Percentiles rank a stretch among this genome's conserved stretches.
These are phyloP conservation scores for Nematocida homosporus DNA, from an alignment of 371 early-diverging fungal species.

Conservation along the genomic window DNA sequence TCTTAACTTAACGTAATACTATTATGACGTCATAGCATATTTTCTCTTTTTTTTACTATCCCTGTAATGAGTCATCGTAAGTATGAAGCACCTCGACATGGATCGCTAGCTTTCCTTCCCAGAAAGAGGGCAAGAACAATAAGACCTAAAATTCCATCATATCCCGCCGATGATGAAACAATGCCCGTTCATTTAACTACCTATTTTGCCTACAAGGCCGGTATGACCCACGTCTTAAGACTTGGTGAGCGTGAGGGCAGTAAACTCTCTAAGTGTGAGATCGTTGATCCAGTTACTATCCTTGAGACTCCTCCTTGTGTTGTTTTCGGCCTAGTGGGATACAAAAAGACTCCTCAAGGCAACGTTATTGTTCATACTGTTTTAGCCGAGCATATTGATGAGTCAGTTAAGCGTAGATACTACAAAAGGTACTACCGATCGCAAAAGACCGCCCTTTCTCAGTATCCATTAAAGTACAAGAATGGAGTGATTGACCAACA, in stretches of 20 bases:
- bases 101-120: constrained; percentile 95
- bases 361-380: constrained; percentile 91
- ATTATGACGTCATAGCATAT: too few relatives aligned
- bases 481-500: constrained; percentile 77
- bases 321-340: constrained; percentile 96
- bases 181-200: constrained; percentile 94
- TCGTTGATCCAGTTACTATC: constrained; percentile 96
- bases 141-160: constrained; percentile 91
- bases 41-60: constrained; percentile 58
- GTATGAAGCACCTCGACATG: constrained; percentile 84
- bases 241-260: constrained; percentile 69
- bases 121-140: constrained; percentile 88
- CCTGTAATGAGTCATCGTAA: constrained; percentile 69
- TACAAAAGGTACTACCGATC: constrained; percentile 97
- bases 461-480: constrained; percentile 90
- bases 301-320: constrained; percentile 96
- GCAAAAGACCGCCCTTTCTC: constrained; percentile 96
- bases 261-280: constrained; percentile 72
- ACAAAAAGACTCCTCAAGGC: constrained; percentile 94
- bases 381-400: constrained; percentile 94
- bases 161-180: constrained; percentile 90
- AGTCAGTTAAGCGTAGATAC: constrained; percentile 93
- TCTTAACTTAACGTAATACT: too few relatives aligned
- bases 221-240: constrained; percentile 98
- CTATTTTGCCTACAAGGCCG: constrained; percentile 98